These are phyloP conservation scores for Fusarium albosuccineum DNA, from an alignment of 2,329 filamentous ascomycete species.

Conservation along the genomic window DNA sequence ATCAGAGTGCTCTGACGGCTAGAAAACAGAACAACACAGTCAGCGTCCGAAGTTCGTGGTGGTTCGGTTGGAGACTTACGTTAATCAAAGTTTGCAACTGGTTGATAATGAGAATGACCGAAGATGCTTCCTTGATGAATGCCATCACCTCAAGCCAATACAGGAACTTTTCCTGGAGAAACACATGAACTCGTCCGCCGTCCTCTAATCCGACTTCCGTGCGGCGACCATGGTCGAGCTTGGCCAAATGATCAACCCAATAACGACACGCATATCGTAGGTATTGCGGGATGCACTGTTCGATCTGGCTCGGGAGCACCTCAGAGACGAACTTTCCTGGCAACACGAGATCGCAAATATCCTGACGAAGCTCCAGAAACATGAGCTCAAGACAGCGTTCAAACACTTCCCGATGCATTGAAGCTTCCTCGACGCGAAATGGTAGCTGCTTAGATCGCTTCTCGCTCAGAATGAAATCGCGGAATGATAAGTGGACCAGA, in stretches of 20 bases:
- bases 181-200: slow-evolving; percentile 2
- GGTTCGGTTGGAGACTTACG: background rate
- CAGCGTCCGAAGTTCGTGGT: background rate
- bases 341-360: background rate
- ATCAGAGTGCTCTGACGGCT: background rate
- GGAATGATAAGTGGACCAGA: slow-evolving; percentile 17
- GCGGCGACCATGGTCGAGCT: background rate
- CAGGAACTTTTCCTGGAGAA: slow-evolving; percentile 1
- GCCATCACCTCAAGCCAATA: slow-evolving; percentile 20
- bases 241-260: slow-evolving; percentile 17
- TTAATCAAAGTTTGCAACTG: background rate
- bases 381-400: slow-evolving; percentile 7
- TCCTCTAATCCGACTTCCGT: background rate
- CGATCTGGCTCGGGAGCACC: background rate
- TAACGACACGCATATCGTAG: slow-evolving; percentile 12
- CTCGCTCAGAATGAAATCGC: slow-evolving; percentile 13
- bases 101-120: background rate
- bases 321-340: slow-evolving; percentile 1
- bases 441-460: background rate
- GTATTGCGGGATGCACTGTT: background rate
- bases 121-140: background rate
- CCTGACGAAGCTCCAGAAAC: background rate
- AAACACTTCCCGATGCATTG: background rate
- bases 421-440: background rate
- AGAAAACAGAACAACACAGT: background rate